A percentile compares a stretch with the other conserved stretches of the same genome.
Conservation (phyloP, 768 basidiomycete species). For the Suillus bovinus region DNA sequence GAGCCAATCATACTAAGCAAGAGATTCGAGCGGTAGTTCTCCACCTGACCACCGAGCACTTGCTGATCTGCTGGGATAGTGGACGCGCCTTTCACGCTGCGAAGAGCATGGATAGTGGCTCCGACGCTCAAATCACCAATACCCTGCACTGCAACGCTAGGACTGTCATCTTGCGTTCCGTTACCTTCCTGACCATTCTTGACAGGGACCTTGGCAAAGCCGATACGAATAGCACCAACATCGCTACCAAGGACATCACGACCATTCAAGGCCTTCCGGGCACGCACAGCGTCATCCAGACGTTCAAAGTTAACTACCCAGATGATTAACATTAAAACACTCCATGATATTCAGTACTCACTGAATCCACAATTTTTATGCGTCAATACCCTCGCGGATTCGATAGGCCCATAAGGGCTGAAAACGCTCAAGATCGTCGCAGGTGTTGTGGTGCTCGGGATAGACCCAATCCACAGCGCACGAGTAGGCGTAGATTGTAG, state of each 20-base stretch:
- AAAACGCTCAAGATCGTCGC: constrained; percentile 95
- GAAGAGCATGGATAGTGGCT: constrained; percentile 83
- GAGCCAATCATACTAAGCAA: constrained; percentile 86
- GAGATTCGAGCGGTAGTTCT: constrained; percentile 94
- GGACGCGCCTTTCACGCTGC: constrained; percentile 87
- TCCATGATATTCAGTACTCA: constrained; percentile 37
- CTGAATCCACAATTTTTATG: constrained; percentile 97
- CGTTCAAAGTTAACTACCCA: constrained; percentile 91
- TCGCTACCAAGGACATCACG: constrained; percentile 95
- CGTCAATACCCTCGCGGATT: constrained; percentile 92
- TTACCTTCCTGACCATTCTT: constrained; percentile 75
- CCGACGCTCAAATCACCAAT: constrained; percentile 85
- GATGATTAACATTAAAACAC: constrained; percentile 13
- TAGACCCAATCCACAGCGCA: constrained; percentile 97
- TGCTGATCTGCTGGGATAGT: constrained; percentile 93
- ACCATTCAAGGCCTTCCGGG: constrained; percentile 93
- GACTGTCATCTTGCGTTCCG: constrained; percentile 59
- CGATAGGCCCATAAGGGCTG: constrained; percentile 96
- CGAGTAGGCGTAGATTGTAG: constrained; percentile 90
- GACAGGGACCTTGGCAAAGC: constrained; percentile 94
- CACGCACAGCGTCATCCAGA: constrained; percentile 93
- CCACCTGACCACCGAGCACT: constrained; percentile 85
- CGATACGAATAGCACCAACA: constrained; percentile 95
- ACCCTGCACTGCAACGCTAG: constrained; percentile 72
- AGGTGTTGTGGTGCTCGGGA: constrained; percentile 93